Conservation (phyloP, 192 early-diverging fungal species). For the Bifiguratus adelaidae region DNA sequence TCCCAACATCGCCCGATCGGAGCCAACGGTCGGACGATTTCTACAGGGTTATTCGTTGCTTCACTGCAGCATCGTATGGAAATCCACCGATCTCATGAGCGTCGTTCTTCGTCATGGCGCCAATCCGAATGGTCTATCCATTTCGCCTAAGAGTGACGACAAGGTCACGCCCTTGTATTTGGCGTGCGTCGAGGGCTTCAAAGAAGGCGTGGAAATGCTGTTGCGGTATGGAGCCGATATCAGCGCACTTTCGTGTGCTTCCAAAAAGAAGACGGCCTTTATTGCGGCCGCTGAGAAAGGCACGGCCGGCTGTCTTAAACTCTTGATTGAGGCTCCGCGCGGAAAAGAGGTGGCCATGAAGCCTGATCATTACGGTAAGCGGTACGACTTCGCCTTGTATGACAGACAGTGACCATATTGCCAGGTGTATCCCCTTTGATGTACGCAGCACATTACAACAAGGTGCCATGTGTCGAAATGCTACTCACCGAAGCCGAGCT, state of each 20-base stretch:
- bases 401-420: background rate
- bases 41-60: slow-evolving; percentile 20
- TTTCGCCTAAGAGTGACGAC: slow-evolving; percentile 12
- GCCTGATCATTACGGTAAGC: too few relatives aligned
- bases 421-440: slow-evolving; percentile 11
- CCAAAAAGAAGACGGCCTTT: slow-evolving; percentile 10
- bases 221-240: slow-evolving; percentile 19
- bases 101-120: slow-evolving; percentile 19
- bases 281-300: slow-evolving; percentile 8
- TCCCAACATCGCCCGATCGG: background rate
- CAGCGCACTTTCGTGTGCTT: slow-evolving; percentile 1
- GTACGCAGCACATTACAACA: slow-evolving; percentile 17
- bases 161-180: slow-evolving; percentile 20
- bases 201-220: slow-evolving; percentile 14
- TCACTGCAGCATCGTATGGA: slow-evolving; percentile 14
- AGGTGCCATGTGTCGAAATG: slow-evolving; percentile 9
- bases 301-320: background rate
- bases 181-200: slow-evolving; percentile 18
- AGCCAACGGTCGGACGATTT: background rate
- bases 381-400: too few relatives aligned
- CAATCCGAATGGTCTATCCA: slow-evolving; percentile 19
- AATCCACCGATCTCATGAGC: slow-evolving; percentile 8
- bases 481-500: slow-evolving; percentile 9
- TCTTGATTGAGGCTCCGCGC: too few relatives aligned
- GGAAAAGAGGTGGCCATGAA: too few relatives aligned